A percentile compares a stretch with the other conserved stretches of the same genome.
Conservation (phyloP, 495 filamentous ascomycete genomes). For the Hypoxylon trugodes region DNA sequence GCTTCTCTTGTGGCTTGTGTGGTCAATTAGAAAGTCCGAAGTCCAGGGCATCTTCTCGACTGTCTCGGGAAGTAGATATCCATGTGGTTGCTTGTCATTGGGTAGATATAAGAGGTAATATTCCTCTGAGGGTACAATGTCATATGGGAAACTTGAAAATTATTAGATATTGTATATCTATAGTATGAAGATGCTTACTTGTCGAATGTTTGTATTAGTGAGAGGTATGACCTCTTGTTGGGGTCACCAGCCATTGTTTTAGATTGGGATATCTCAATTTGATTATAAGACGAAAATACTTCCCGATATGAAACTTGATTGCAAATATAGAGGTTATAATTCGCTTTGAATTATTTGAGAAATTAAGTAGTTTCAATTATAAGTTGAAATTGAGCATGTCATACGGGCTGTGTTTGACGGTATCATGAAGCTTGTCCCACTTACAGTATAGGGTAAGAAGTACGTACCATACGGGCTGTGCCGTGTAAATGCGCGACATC, state of each 20-base stretch:
- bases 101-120: conserved; percentile 49
- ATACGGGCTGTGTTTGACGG: too few species aligned
- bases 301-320: too few species aligned
- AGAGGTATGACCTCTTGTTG: conserved; percentile 26
- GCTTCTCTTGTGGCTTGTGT: conserved; percentile 37
- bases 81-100: conserved; percentile 50
- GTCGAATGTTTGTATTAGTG: conserved; percentile 24
- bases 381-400: too few species aligned
- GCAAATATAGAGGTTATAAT: too few species aligned
- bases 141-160: conserved; percentile 38
- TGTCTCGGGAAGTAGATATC: conserved; percentile 52
- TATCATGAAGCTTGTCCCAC: too few species aligned
- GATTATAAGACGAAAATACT: not conserved
- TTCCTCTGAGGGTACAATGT: conserved; percentile 20
- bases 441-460: too few species aligned
- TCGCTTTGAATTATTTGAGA: too few species aligned
- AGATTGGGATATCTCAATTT: not conserved
- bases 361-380: too few species aligned
- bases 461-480: too few species aligned
- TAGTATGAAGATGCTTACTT: conserved; percentile 19
- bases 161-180: conserved; percentile 4
- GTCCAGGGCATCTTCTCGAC: conserved; percentile 58
- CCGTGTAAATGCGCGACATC: conserved; percentile 23
- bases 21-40: conserved; percentile 46
- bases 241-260: conserved; percentile 11